These are phyloP conservation scores for Novymonas esmeraldas DNA, from an alignment of 208 protist genomes.

Conservation along the genomic window DNA sequence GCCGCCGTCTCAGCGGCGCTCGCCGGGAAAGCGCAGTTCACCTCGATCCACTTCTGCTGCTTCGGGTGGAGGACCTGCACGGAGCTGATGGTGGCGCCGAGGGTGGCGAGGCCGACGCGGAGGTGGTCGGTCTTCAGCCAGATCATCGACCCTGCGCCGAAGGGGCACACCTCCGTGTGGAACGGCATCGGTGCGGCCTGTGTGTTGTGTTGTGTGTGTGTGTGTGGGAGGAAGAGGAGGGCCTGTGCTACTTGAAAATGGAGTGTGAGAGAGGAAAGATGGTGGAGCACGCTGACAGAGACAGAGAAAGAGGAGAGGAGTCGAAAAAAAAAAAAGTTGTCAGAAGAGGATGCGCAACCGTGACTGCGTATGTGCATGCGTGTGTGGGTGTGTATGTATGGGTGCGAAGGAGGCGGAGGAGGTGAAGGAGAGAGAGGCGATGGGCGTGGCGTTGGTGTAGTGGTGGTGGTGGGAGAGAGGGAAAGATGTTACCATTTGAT, in stretches of 20 bases:
- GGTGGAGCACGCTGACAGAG: not conserved
- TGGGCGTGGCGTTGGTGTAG: no score
- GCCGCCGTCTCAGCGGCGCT: conserved; percentile 48
- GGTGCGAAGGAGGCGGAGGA: no score
- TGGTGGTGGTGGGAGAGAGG: no score
- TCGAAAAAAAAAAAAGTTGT: not conserved
- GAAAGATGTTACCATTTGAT: no score
- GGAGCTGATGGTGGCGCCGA: conserved; percentile 59
- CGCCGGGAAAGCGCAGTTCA: conserved; percentile 43
- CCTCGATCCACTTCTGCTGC: conserved; percentile 50
- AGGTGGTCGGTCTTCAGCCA: conserved; percentile 38
- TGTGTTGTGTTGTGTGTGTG: not conserved
- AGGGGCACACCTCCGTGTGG: conserved; percentile 27
- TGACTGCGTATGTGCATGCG: no score
- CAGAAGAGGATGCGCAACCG: not conserved
- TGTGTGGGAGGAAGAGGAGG: no score
- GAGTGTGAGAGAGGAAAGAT: not conserved
- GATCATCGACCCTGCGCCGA: conserved; percentile 45
- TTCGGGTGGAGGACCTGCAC: conserved; percentile 34
- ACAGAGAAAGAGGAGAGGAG: not conserved
- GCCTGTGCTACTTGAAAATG: no score
- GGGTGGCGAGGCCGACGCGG: conserved; percentile 40
- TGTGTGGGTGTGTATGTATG: no score
- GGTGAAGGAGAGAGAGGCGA: no score
- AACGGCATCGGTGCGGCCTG: conserved; percentile 23